Percentiles rank a stretch among this genome's conserved stretches.
Conservation (phyloP, 495 filamentous ascomycete genomes). For the Penicillium chermesinum region DNA sequence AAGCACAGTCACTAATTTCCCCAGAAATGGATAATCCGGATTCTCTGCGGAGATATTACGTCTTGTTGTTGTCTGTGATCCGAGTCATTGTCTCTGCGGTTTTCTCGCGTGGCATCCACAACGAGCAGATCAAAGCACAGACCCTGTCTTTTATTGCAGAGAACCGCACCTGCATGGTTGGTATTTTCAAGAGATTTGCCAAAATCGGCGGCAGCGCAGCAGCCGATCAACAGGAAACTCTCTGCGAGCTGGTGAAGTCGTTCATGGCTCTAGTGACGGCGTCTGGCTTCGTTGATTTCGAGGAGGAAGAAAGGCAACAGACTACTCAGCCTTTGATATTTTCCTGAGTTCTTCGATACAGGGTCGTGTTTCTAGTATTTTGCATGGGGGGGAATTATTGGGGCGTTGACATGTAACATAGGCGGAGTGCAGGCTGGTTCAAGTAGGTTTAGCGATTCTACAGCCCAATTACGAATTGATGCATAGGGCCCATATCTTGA, state of each 20-base stretch:
- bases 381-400: background rate
- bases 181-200: constrained; percentile 86
- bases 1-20: constrained; percentile 13
- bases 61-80: constrained; percentile 72
- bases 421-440: constrained; percentile 17
- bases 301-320: constrained; percentile 39
- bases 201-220: constrained; percentile 58
- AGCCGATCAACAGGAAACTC: constrained; percentile 32
- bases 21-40: constrained; percentile 61
- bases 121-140: constrained; percentile 67
- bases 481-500: background rate
- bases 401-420: constrained; percentile 15
- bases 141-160: constrained; percentile 70
- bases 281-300: constrained; percentile 55
- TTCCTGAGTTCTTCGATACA: constrained; percentile 23
- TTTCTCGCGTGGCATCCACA: constrained; percentile 72
- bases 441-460: constrained; percentile 15
- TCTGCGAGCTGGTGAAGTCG: constrained; percentile 54
- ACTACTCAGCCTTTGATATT: constrained; percentile 30
- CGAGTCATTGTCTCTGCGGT: constrained; percentile 76
- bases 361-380: background rate
- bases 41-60: constrained; percentile 75
- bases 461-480: constrained; percentile 2
- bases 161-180: constrained; percentile 73
- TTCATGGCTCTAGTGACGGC: constrained; percentile 55